These are phyloP conservation scores for Aspergillus quadrilineatus DNA, from an alignment of 2,329 filamentous ascomycete species.

Conservation along the genomic window DNA sequence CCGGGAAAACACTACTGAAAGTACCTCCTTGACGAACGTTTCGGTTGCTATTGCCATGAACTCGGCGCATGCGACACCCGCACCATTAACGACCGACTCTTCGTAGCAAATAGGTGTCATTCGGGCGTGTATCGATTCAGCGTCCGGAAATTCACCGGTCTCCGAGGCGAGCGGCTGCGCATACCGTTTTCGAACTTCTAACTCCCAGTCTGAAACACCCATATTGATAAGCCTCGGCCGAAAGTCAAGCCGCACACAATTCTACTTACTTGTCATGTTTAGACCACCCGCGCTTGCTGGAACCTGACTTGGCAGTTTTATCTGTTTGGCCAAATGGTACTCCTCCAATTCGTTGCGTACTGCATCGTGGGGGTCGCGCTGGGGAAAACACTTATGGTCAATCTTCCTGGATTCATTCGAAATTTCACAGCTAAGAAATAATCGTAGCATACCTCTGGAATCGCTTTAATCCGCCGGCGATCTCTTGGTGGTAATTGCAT, in stretches of 20 bases:
- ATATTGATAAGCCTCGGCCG: slow-evolving; percentile 18
- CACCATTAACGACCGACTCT: slow-evolving; percentile 57
- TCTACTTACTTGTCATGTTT: slow-evolving; percentile 70
- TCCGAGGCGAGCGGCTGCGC: slow-evolving; percentile 61
- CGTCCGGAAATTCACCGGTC: slow-evolving; percentile 62
- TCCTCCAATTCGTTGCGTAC: slow-evolving; percentile 40
- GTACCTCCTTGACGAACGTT: slow-evolving; percentile 62
- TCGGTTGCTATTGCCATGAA: slow-evolving; percentile 62
- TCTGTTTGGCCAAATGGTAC: slow-evolving; percentile 47
- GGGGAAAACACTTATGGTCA: slow-evolving; percentile 10
- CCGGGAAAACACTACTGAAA: slow-evolving; percentile 55
- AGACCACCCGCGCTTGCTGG: slow-evolving; percentile 70
- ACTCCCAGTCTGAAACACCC: slow-evolving; percentile 54
- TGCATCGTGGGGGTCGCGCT: slow-evolving; percentile 39
- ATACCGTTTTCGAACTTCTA: slow-evolving; percentile 65
- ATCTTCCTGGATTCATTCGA: background rate
- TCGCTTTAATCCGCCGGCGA: slow-evolving; percentile 57
- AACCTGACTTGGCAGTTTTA: slow-evolving; percentile 59
- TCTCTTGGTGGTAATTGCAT: slow-evolving; percentile 63
- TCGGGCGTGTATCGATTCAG: slow-evolving; percentile 56
- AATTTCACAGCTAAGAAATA: background rate
- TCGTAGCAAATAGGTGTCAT: slow-evolving; percentile 68
- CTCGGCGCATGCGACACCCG: slow-evolving; percentile 55
- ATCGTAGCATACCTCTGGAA: slow-evolving; percentile 46
- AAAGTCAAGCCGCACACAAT: slow-evolving; percentile 10